These are phyloP conservation scores for Wickerhamiella hasegawae DNA, from an alignment of 805 yeast species.

Conservation along the genomic window DNA sequence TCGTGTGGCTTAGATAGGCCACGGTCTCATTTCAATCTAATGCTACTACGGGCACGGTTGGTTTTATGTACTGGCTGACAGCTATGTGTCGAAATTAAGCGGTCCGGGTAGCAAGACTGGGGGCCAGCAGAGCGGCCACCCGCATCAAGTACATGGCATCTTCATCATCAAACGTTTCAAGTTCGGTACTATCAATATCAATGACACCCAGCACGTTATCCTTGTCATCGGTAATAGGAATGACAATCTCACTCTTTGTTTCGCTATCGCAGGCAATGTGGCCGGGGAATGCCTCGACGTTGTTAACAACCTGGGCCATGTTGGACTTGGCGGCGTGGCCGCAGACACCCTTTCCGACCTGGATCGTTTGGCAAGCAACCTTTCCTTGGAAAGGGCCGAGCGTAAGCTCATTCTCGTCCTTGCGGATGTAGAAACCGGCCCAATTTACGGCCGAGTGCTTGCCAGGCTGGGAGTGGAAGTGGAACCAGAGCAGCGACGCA, in stretches of 20 bases:
- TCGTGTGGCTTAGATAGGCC: constrained; percentile 27
- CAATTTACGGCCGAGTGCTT: constrained; percentile 48
- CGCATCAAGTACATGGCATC: constrained; percentile 47
- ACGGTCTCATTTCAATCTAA: neutral
- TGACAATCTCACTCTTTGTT: constrained; percentile 84
- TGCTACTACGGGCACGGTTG: too few relatives aligned
- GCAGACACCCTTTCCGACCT: constrained; percentile 77
- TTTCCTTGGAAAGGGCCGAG: constrained; percentile 94
- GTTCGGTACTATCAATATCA: constrained; percentile 64
- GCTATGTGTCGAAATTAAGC: too few relatives aligned
- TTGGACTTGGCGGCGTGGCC: constrained; percentile 57
- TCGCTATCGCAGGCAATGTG: constrained; percentile 97
- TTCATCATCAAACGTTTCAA: constrained; percentile 46
- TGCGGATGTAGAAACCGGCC: constrained; percentile 76
- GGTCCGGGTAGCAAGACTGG: constrained; percentile 26
- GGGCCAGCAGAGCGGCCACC: constrained; percentile 36
- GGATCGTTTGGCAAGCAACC: constrained; percentile 82
- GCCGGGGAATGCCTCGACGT: constrained; percentile 71
- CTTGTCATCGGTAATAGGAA: constrained; percentile 42
- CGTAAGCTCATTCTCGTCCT: constrained; percentile 33
- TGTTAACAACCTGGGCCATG: constrained; percentile 55
- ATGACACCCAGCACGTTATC: constrained; percentile 50
- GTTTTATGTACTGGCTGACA: too few relatives aligned
- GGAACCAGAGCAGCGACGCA: constrained; percentile 77
- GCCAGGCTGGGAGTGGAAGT: constrained; percentile 43